Conservation (phyloP, 495 filamentous ascomycete genomes). For the Neurospora discreta region DNA sequence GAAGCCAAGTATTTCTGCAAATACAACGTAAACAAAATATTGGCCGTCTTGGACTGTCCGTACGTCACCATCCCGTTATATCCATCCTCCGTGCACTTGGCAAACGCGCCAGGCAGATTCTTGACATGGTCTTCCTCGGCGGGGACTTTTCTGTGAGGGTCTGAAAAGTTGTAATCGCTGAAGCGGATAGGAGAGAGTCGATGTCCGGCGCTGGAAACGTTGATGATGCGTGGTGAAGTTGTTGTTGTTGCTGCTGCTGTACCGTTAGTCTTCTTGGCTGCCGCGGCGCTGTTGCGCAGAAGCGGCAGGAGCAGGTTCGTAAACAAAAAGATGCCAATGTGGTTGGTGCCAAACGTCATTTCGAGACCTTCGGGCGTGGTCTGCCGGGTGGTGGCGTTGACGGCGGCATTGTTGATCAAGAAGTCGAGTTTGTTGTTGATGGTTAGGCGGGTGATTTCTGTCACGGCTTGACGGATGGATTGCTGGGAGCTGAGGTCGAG, state of each 20-base stretch:
- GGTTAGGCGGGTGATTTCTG: slow-evolving; percentile 26
- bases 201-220: slow-evolving; percentile 39
- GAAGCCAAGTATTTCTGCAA: slow-evolving; percentile 28
- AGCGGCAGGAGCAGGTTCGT: slow-evolving; percentile 44
- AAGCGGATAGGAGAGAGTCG: slow-evolving; percentile 42
- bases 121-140: slow-evolving; percentile 26
- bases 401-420: slow-evolving; percentile 47
- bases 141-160: slow-evolving; percentile 20
- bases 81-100: slow-evolving; percentile 28
- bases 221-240: slow-evolving; percentile 27
- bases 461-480: slow-evolving; percentile 32
- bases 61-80: slow-evolving; percentile 46
- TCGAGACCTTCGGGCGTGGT: slow-evolving; percentile 39
- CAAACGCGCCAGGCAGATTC: slow-evolving; percentile 21
- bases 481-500: slow-evolving; percentile 38
- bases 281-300: slow-evolving; percentile 16
- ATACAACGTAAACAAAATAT: slow-evolving; percentile 44
- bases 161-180: slow-evolving; percentile 44
- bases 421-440: slow-evolving; percentile 32
- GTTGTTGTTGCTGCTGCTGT: slow-evolving; percentile 21
- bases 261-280: slow-evolving; percentile 16
- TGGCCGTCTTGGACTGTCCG: slow-evolving; percentile 49
- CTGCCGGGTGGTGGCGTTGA: slow-evolving; percentile 21
- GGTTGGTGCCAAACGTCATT: slow-evolving; percentile 47
- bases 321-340: slow-evolving; percentile 48